Evolutionary conservation across 441 rosid species (phyloP), one percentile per base, ranked within the genome.

Genomic region (Corymbia calophylla): DNA sequence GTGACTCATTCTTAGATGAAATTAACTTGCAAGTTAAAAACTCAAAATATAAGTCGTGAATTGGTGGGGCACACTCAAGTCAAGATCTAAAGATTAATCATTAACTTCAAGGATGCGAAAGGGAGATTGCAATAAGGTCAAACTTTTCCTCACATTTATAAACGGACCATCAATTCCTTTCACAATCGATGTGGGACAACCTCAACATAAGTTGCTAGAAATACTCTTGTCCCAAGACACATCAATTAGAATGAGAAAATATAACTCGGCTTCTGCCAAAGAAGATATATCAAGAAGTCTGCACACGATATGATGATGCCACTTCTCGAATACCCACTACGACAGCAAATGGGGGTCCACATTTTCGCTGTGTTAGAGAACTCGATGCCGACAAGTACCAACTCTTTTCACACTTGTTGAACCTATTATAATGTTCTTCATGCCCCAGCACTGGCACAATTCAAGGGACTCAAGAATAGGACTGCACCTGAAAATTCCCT

Each of bases 311-410:
- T 64, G 10, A 64, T 39, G 44, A 39, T 39, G 44, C 44, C 44
- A 39, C 44, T 39, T 39, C 44, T 39, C 44, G 16, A 29, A 64
- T n/a, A n/a, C 35, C 70, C n/a, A 64, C n/a, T 64, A n/a, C 8
- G 18, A 64, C 35, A 60, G 31, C n/a, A 27, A 27, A 60, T 27
- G 31, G 1, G 31, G 66, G n/a, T 15, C 5, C 0, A 7, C 25
- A 58, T 25, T 25, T 56, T 58, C 25, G 15, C 66, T 7, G 0
- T 60, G 66, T 60, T 60, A 1, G n/a, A 60, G 64, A 58, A 25
- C 66, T 39, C 4, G 4, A 60, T 27, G 1, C 4, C 16, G 0
- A 60, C 0, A 14, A 25, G 16, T 27, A 12, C n/a, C 66, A 60
- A 60, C 66, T 12, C n/a, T 27, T 60, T 39, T 5, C 64, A 58